Evolutionary conservation across 2,329 filamentous ascomycete genomes (phyloP).

Genomic region (Didymella sp.): DNA sequence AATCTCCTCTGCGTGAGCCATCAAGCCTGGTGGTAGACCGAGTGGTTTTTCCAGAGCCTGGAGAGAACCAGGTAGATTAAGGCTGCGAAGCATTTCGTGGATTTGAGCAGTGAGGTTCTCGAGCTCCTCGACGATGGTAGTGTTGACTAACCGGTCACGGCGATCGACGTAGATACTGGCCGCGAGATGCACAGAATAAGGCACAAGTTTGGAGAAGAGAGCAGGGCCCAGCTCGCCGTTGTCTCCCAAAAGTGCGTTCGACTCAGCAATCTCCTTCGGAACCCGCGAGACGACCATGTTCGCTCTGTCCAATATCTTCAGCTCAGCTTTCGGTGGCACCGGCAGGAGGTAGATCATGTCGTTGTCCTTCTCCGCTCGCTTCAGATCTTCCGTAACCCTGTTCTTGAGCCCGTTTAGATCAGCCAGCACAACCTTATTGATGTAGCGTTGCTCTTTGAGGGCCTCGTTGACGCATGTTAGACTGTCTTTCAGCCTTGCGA

Average conservation of each 20-base stretch:
- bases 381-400: conserved; percentile 84
- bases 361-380: conserved; percentile 93
- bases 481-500: conserved; percentile 83
- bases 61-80: conserved; percentile 89
- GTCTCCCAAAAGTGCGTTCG: conserved; percentile 80
- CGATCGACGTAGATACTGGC: conserved; percentile 95
- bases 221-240: conserved; percentile 81
- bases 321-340: conserved; percentile 86
- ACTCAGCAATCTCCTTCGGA: conserved; percentile 81
- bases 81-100: conserved; percentile 77
- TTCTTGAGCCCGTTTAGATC: conserved; percentile 85
- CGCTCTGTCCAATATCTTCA: conserved; percentile 83
- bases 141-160: conserved; percentile 87
- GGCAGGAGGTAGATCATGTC: conserved; percentile 91
- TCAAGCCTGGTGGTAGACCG: conserved; percentile 81
- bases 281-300: conserved; percentile 84
- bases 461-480: conserved; percentile 84
- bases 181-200: conserved; percentile 93
- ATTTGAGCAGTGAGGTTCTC: conserved; percentile 81
- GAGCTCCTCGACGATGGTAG: conserved; percentile 82
- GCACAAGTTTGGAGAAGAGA: conserved; percentile 88
- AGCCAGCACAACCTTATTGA: conserved; percentile 80
- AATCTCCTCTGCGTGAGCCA: conserved; percentile 92
- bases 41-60: conserved; percentile 95
- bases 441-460: conserved; percentile 80